Evolutionary conservation across 208 protist genomes (phyloP).

Genomic region (Acanthamoeba sp.): DNA sequence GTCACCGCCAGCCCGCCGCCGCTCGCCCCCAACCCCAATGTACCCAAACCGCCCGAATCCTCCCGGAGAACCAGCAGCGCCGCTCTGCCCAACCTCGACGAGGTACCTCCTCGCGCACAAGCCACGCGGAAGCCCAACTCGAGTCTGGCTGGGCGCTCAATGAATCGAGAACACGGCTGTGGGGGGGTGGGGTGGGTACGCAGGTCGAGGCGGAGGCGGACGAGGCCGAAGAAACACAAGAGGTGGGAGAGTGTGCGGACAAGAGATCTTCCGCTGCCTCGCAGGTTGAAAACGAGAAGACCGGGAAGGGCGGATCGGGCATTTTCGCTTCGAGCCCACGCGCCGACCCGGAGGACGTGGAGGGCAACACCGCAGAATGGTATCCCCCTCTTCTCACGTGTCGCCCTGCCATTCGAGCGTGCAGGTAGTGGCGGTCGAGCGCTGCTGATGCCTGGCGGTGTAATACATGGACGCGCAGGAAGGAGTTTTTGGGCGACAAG

Average conservation of each 20-base stretch:
- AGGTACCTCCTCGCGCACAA: background rate
- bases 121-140: background rate
- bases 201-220: background rate
- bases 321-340: background rate
- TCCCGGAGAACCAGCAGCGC: background rate
- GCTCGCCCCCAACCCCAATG: slow-evolving; percentile 10
- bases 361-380: background rate
- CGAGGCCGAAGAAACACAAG: background rate
- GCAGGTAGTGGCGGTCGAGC: no score
- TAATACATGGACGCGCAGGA: background rate
- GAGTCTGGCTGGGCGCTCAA: no score
- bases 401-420: no score
- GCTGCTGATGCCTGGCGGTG: background rate
- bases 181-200: background rate
- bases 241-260: background rate
- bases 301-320: background rate
- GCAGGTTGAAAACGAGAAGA: background rate
- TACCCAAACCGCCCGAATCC: slow-evolving; percentile 9
- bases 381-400: background rate
- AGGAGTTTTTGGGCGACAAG: background rate
- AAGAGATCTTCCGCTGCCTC: background rate
- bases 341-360: background rate
- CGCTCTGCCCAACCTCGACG: background rate
- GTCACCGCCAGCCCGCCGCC: slow-evolving; percentile 75
- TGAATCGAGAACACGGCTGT: no score